Evolutionary conservation across 768 basidiomycete species (phyloP), one percentile per base, ranked within the genome.

Genomic region (Lactarius sp.): DNA sequence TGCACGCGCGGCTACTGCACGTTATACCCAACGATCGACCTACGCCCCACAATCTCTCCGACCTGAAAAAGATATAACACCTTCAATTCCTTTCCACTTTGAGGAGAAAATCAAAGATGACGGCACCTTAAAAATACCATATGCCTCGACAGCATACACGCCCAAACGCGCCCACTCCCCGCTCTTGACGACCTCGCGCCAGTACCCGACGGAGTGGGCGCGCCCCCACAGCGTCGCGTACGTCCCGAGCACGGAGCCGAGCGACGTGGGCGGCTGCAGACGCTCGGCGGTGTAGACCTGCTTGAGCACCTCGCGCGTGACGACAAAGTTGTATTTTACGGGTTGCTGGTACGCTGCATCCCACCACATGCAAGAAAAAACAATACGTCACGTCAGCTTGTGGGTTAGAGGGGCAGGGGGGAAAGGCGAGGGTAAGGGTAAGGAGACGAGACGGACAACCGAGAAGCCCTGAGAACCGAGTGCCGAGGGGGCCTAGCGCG

Each of bases 41-140:
- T 41, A 41, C 39, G 39, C 4, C 39, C 39, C 12, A 41, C 39
- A 2, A 94, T 94, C 76, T 95, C 93, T 60, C 93, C 93, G 77
- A 95, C 84, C 86, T 92, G 60, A 50, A 59, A 52, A 66, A 31
- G 65, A 18, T 27, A 27, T 27, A 3, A 62, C 44, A 52, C 9
- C 1, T 60, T 14, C 63, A 58, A 37, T n/a, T 18, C 16, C 39
- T 18, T 14, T 2, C 14, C 22, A 2, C 22, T 22, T 22, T 8
- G 44, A 14, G 7, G 33, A 31, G 4, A 39, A 41, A 8, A 16
- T 16, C 14, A 50, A 0, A 74, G 27, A 8, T 12, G 5, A 16
- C 14, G 83, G 39, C 65, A 88, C 90, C 80, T 90, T 90, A 81
- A 90, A 96, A 69, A 96, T 88, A 16, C 88, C 87, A 72, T 94